These are phyloP conservation scores for Oryza meridionalis DNA, from an alignment of 176 grass and related monocot species.

Conservation along the genomic window DNA sequence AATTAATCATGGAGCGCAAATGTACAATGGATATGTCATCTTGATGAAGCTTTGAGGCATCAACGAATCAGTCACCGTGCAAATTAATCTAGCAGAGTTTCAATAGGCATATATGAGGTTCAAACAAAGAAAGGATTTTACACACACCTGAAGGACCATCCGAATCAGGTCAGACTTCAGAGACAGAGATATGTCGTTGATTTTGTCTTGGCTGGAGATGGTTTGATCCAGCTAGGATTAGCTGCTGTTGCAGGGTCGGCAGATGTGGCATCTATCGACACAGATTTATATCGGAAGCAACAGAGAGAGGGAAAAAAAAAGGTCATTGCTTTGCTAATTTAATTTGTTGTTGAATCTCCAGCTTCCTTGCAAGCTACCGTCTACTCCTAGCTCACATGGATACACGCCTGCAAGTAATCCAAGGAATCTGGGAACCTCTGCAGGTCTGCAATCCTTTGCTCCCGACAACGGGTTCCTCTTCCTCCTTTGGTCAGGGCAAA, in stretches of 20 bases:
- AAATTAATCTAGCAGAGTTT: not conserved
- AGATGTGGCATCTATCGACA: not conserved
- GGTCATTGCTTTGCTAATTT: too few species aligned
- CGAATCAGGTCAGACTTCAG: not conserved
- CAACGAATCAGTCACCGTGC: not conserved
- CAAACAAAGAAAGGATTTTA: not conserved
- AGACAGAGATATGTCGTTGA: too few species aligned
- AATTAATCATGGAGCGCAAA: not conserved
- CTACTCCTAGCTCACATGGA: too few species aligned
- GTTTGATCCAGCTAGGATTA: not conserved
- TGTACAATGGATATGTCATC: not conserved
- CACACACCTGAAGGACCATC: not conserved
- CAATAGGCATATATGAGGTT: too few species aligned
- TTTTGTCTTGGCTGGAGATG: not conserved
- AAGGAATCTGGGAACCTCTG: too few species aligned
- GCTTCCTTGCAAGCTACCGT: too few species aligned
- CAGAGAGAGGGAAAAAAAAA: too few species aligned
- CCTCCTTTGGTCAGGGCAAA: too few species aligned
- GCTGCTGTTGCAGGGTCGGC: not conserved
- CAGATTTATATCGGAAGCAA: not conserved
- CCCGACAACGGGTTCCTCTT: too few species aligned
- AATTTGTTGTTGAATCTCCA: too few species aligned
- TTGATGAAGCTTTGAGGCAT: not conserved
- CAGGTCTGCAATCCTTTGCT: too few species aligned
- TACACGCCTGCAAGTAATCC: too few species aligned